Evolutionary conservation across 2,329 filamentous ascomycete genomes (phyloP).

Genomic region (Aspergillus sclerotialis): DNA sequence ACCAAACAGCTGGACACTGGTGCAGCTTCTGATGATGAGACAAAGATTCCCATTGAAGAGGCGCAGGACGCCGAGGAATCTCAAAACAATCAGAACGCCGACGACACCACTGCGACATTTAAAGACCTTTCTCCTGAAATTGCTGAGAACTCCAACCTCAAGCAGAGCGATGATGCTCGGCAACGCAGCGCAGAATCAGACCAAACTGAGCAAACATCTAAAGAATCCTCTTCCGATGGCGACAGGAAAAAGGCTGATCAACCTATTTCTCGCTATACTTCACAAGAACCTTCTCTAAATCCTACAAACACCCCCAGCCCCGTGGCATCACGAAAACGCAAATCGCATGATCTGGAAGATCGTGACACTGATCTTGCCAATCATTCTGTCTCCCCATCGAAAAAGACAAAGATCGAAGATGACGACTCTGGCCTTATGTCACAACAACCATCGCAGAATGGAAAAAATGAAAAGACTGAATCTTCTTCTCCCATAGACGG

Average conservation of each 20-base stretch:
- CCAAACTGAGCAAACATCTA: conserved; percentile 5
- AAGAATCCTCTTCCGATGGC: conserved; percentile 5
- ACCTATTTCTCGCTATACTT: not conserved
- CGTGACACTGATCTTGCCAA: conserved; percentile 9
- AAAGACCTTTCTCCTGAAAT: conserved; percentile 8
- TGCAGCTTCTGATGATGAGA: conserved; percentile 2
- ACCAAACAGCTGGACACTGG: conserved; percentile 3
- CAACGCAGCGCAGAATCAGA: conserved; percentile 1
- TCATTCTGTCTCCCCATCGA: conserved; percentile 12
- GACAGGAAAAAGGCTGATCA: conserved; percentile 3
- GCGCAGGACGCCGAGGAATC: conserved; percentile 5
- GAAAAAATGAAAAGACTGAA: conserved; percentile 12
- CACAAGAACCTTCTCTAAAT: conserved; percentile 1
- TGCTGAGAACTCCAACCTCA: conserved; percentile 3
- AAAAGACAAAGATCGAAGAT: conserved; percentile 27
- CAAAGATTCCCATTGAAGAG: conserved; percentile 11
- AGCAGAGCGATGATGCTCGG: conserved; percentile 4
- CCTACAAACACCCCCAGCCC: conserved; percentile 11
- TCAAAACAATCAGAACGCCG: not conserved
- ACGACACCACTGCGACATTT: conserved; percentile 9
- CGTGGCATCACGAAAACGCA: conserved; percentile 17
- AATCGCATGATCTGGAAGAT: conserved; percentile 16
- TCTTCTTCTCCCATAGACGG: conserved; percentile 12
- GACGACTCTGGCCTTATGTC: conserved; percentile 15
- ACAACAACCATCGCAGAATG: conserved; percentile 16